Base-by-base conservation (phyloP, 1,284 basidiomycete genomes). In the Austropuccinia psidii region DNA sequence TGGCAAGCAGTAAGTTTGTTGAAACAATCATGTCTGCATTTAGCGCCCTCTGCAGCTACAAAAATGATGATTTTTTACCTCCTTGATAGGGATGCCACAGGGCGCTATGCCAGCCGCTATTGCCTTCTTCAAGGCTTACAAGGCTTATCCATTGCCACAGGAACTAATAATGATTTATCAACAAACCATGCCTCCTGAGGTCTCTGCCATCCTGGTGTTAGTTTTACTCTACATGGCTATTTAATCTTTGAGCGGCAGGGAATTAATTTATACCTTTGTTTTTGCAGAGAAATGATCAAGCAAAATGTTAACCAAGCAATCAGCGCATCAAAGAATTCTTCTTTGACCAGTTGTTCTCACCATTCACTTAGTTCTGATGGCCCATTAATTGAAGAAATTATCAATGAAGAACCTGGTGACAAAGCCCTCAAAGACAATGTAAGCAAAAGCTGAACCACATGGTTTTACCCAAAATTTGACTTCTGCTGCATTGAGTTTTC, bases 131-230 rank as follows among this genome's bases (percentile, higher is more conserved):
- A 77, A 77, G 75, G 80, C 79, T 37, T 76, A 80, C 70, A 80
- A 80, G 75, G 79, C 79, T 72, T 81, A 81, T 70, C 79, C 79
- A 3, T 76, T 76, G 33, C 79, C 80, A 19, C 75, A 80, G 37
- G 80, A 81, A 75, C 76, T 81, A 19, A 77, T 81, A 75, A 78
- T 78, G 77, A 80, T 81, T 75, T 80, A 80, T 76, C 77, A 80
- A 74, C 80, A 80, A 70, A 79, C 80, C 1, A 77, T 80, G 52
- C 80, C 79, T 50, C 77, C 78, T 74, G 79, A 79, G 68, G 79
- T 80, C n/a, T 79, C 79, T 70, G 77, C 78, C 47, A 76, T 79
- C 58, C 79, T 81, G 68, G 78, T 80, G 78, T 74, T 76, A 64
- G 78, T 81, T 45, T 74, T 79, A 41, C n/a, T n/a, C 15, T 52